Evolutionary conservation across 768 basidiomycete species (phyloP), one percentile per base, ranked within the genome.

Genomic region (Boletus rufocinnamomeus): DNA sequence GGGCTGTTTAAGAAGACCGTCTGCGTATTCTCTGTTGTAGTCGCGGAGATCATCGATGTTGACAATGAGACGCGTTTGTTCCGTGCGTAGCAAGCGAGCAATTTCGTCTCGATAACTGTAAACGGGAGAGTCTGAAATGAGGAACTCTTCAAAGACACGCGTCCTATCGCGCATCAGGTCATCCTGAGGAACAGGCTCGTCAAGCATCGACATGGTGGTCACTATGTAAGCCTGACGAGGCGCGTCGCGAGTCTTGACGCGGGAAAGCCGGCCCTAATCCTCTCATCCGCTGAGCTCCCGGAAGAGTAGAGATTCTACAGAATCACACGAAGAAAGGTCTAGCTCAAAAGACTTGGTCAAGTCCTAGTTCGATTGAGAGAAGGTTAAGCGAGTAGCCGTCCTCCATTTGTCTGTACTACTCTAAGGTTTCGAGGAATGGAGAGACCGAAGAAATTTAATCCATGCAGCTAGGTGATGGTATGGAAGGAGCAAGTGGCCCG

Each of bases 31-130:
- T 69, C 95, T 86, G 72, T 91, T 85, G 73, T 93, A 92, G 75
- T 93, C 93, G 76, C 96, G 88, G 67, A 98, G 77, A 76, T 98
- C 94, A 74, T 98, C 95, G 66, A 98, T 83, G 74, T 97, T 98
- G 72, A 99, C 85, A 66, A 95, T 86, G 67, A 98, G 87, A 72
- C 97, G 86, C 68, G 91, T 88, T 69, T 88, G 86, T 67, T 91
- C 88, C 21, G 81, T 80, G 56, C 90, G 86, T 49, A 98, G 82
- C 86, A 98, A 85, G 65, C 86, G 84, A 46, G 82, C 80, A 63
- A 96, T 88, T 57, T 90, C 88, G 66, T 94, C 88, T 66, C 87
- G 84, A 79, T 96, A 95, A 74, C 91, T 92, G 79, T 85, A 86
- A 21, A 85, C 67, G 28, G 81, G 72, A 4, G 84, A 84, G 57